Evolutionary conservation across 495 filamentous ascomycete genomes (phyloP).

Genomic region (Penicillium coffeae): DNA sequence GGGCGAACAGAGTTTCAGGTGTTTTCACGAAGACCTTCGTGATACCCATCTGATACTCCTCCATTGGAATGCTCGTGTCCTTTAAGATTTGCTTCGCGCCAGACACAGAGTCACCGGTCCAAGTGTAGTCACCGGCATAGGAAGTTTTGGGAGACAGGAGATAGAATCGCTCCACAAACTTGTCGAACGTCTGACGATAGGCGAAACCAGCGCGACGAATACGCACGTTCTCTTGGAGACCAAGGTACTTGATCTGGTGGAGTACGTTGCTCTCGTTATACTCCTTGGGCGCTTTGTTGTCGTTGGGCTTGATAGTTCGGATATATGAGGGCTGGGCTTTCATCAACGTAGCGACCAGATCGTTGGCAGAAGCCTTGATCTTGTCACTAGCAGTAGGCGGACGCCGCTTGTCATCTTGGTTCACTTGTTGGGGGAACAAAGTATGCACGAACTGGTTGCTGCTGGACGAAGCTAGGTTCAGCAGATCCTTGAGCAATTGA

Average conservation of each 20-base stretch:
- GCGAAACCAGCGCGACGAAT: constrained; percentile 97
- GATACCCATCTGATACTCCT: constrained; percentile 96
- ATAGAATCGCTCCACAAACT: constrained; percentile 97
- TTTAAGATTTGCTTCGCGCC: constrained; percentile 93
- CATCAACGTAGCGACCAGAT: constrained; percentile 92
- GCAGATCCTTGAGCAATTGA: constrained; percentile 87
- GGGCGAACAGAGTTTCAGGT: constrained; percentile 92
- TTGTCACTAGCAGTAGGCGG: constrained; percentile 96
- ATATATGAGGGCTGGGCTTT: constrained; percentile 96
- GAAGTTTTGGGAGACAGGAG: constrained; percentile 90
- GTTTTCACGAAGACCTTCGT: constrained; percentile 99
- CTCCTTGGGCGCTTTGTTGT: constrained; percentile 91
- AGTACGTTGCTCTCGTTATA: constrained; percentile 89
- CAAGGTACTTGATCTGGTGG: constrained; percentile 99
- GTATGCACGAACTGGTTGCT: constrained; percentile 79
- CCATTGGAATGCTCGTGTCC: constrained; percentile 88
- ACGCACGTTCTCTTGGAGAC: constrained; percentile 97
- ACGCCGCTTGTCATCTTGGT: constrained; percentile 90
- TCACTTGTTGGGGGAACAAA: constrained; percentile 88
- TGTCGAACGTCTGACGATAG: constrained; percentile 96
- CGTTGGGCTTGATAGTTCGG: constrained; percentile 98
- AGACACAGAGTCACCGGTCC: constrained; percentile 79
- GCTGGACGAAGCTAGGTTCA: constrained; percentile 81
- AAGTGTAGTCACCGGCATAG: constrained; percentile 96
- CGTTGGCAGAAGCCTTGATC: constrained; percentile 94